Evolutionary conservation across 495 filamentous ascomycete species (phyloP).

Genomic region (Penicillium waksmanii): DNA sequence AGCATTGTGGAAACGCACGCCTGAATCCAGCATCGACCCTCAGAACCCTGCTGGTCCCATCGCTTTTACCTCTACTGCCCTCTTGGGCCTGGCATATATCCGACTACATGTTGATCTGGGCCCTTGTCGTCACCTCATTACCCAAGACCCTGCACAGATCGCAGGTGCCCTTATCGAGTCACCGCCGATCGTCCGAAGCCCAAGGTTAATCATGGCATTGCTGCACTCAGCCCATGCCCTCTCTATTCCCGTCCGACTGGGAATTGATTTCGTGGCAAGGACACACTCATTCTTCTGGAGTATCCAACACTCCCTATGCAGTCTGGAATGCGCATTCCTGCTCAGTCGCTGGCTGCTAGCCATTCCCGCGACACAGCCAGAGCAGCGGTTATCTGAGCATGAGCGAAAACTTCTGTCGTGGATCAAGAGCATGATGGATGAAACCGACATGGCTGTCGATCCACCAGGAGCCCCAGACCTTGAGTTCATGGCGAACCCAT

Average conservation of each 20-base stretch:
- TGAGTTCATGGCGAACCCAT: conserved; percentile 50
- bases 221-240: conserved; percentile 58
- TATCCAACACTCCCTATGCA: conserved; percentile 59
- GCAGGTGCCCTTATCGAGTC: conserved; percentile 44
- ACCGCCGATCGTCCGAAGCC: conserved; percentile 48
- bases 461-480: conserved; percentile 46
- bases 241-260: conserved; percentile 56
- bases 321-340: conserved; percentile 57
- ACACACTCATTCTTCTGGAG: conserved; percentile 60
- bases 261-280: conserved; percentile 55
- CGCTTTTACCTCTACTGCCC: conserved; percentile 57
- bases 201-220: conserved; percentile 53
- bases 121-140: conserved; percentile 50
- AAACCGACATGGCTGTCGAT: conserved; percentile 71
- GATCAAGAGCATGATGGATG: conserved; percentile 74
- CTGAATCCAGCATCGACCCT: conserved; percentile 57
- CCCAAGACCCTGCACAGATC: conserved; percentile 51
- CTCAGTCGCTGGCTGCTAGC: conserved; percentile 57
- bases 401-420: conserved; percentile 67
- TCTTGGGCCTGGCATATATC: conserved; percentile 59
- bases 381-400: conserved; percentile 54
- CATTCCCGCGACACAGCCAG: conserved; percentile 49
- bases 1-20: conserved; percentile 53
- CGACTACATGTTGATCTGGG: conserved; percentile 53
- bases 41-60: conserved; percentile 56